Conservation (phyloP, 192 early-diverging fungal genomes). For the Coemansia asiatica region DNA sequence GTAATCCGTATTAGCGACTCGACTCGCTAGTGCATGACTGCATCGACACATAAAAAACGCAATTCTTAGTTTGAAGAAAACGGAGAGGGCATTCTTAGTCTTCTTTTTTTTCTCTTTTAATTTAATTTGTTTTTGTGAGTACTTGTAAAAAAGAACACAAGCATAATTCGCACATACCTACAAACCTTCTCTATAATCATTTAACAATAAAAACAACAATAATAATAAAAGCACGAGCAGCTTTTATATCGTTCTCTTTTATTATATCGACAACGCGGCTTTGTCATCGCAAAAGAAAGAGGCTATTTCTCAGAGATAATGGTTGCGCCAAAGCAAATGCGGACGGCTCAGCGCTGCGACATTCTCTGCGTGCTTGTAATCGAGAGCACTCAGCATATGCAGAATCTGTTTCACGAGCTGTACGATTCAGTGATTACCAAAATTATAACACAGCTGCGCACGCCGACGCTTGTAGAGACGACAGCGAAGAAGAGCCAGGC, state of each 20-base stretch:
- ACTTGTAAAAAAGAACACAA: no score
- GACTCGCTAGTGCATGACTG: not conserved
- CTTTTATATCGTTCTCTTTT: no score
- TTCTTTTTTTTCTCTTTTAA: not conserved
- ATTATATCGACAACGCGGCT: not conserved
- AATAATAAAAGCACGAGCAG: no score
- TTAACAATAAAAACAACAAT: no score
- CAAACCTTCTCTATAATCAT: no score
- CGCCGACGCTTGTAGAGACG: conserved; percentile 32
- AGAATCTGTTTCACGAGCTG: conserved; percentile 40
- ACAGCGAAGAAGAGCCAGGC: conserved; percentile 29
- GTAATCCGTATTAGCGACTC: not conserved
- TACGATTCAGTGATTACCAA: conserved; percentile 47
- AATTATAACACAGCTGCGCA: conserved; percentile 49
- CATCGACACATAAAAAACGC: no score
- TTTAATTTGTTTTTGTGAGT: no score
- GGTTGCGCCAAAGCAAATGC: conserved; percentile 48
- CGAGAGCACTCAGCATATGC: conserved; percentile 53
- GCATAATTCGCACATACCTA: no score
- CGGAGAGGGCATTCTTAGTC: not conserved
- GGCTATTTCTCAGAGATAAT: conserved; percentile 15
- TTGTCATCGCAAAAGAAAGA: not conserved
- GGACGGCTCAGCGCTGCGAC: conserved; percentile 49
- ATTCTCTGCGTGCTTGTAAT: conserved; percentile 54
- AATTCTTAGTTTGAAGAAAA: no score